These are phyloP conservation scores for Pelargonium fulgidum DNA, from an alignment of 441 rosid genomes.

Conservation along the genomic window DNA sequence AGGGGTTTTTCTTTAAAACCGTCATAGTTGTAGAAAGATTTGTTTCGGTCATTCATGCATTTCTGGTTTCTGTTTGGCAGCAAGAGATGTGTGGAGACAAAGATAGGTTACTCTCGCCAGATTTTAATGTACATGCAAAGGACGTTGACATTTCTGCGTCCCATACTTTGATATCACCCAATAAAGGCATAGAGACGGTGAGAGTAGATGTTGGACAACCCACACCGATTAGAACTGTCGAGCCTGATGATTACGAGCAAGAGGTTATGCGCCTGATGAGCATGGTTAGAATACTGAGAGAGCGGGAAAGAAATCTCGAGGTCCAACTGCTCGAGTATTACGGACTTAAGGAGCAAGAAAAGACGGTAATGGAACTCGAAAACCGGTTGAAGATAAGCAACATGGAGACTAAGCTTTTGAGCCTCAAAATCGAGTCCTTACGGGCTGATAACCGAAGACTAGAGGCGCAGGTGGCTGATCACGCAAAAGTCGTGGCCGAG, in stretches of 20 bases:
- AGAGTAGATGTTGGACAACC: constrained; percentile 35
- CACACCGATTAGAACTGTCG: constrained; percentile 30
- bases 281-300: constrained; percentile 50
- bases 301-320: constrained; percentile 71
- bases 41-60: too few relatives aligned
- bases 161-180: constrained; percentile 20
- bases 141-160: constrained; percentile 33
- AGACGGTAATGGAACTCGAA: constrained; percentile 59
- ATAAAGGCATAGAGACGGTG: constrained; percentile 28
- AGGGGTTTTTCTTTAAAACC: too few relatives aligned
- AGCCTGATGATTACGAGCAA: constrained; percentile 42
- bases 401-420: constrained; percentile 63
- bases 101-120: constrained; percentile 50
- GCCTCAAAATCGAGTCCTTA: constrained; percentile 61
- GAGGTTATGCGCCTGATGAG: constrained; percentile 53
- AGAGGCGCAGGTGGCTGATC: constrained; percentile 49
- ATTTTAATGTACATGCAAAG: constrained; percentile 42
- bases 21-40: too few relatives aligned
- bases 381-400: constrained; percentile 63
- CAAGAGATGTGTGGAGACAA: constrained; percentile 19
- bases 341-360: constrained; percentile 79
- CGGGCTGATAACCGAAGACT: constrained; percentile 57
- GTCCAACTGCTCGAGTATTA: constrained; percentile 68
- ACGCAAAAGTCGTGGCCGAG: constrained; percentile 39
- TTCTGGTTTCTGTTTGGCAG: too few relatives aligned